Conservation (phyloP, 2,329 filamentous ascomycete species). For the Hysterium pulicare region DNA sequence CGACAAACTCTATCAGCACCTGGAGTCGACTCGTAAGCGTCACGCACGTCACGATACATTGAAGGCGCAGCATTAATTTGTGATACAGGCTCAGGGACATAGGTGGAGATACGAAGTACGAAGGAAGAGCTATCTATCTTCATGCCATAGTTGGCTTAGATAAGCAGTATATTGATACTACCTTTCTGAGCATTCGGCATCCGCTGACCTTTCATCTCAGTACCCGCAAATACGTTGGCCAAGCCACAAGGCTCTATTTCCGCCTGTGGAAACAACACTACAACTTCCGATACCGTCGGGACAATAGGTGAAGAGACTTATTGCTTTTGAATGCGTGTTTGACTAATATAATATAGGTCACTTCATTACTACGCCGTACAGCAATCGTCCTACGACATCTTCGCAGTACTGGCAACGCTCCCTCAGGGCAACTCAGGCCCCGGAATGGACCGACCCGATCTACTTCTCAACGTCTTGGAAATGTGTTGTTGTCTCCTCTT, state of each 20-base stretch:
- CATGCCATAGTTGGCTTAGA: constrained; percentile 24
- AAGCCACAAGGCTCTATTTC: constrained; percentile 21
- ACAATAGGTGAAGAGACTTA: constrained; percentile 31
- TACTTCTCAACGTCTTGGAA: constrained; percentile 33
- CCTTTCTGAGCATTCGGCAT: background rate
- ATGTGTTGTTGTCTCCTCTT: constrained; percentile 36
- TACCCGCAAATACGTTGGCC: constrained; percentile 30
- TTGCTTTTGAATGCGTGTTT: no score
- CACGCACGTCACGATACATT: background rate
- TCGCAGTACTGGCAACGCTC: constrained; percentile 20
- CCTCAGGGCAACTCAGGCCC: constrained; percentile 7
- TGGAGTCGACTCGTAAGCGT: background rate
- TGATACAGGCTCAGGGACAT: constrained; percentile 18
- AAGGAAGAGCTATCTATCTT: constrained; percentile 24
- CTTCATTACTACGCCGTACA: constrained; percentile 34
- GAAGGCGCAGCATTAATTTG: background rate
- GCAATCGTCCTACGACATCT: constrained; percentile 23
- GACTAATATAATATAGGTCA: no score
- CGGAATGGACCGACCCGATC: constrained; percentile 21
- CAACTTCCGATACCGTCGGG: constrained; percentile 33
- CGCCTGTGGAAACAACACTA: constrained; percentile 27
- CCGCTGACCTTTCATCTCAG: constrained; percentile 1
- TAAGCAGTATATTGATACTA: constrained; percentile 7
- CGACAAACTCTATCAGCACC: no score
- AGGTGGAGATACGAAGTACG: constrained; percentile 20